Evolutionary conservation across 495 filamentous ascomycete genomes (phyloP).

Genomic region (Trichoderma virens): DNA sequence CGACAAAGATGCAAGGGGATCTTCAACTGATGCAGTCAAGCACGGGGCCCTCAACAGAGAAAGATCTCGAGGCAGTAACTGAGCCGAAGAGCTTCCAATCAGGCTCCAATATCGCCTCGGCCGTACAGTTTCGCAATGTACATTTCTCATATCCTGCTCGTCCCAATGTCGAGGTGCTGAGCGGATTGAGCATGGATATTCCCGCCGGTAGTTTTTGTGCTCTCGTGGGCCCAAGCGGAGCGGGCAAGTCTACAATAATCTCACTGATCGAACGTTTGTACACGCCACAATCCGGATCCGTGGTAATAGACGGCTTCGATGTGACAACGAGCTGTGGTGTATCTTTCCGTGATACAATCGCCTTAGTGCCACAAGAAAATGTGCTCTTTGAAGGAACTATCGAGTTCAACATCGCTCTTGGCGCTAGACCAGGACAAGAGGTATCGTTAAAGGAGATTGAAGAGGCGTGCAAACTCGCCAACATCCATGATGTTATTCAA

Average conservation of each 20-base stretch:
- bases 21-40: not conserved
- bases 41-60: conserved; percentile 5
- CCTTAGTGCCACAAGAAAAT: conserved; percentile 42
- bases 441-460: conserved; percentile 35
- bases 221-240: conserved; percentile 51
- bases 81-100: too few relatives aligned
- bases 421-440: conserved; percentile 21
- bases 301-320: conserved; percentile 44
- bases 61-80: conserved; percentile 10
- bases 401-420: conserved; percentile 42
- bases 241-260: conserved; percentile 48
- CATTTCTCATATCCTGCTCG: conserved; percentile 44
- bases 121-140: conserved; percentile 32
- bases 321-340: conserved; percentile 18
- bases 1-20: conserved; percentile 8
- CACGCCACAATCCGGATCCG: conserved; percentile 33
- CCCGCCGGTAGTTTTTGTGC: conserved; percentile 40
- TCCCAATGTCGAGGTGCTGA: conserved; percentile 31
- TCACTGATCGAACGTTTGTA: conserved; percentile 44
- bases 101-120: too few relatives aligned
- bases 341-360: conserved; percentile 16
- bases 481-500: conserved; percentile 51
- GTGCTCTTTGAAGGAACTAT: conserved; percentile 43
- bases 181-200: conserved; percentile 33
- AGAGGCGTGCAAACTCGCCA: conserved; percentile 49